Evolutionary conservation across 2,329 filamentous ascomycete species (phyloP).

Genomic region (Talaromyces sp.): DNA sequence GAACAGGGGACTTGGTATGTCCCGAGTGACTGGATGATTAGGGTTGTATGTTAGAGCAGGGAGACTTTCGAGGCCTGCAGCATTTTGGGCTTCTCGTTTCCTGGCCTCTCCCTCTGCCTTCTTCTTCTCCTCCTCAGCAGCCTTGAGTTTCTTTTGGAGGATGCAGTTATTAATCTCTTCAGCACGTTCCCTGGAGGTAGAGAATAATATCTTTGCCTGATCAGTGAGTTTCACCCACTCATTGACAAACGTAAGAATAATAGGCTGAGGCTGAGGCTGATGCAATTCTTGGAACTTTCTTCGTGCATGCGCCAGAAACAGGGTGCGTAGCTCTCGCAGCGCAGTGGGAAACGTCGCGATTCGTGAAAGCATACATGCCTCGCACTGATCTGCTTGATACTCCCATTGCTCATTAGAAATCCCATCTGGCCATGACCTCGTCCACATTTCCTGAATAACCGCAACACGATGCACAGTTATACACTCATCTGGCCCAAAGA

Average conservation of each 20-base stretch:
- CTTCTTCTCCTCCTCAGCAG: background rate
- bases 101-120: background rate
- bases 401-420: slow-evolving; percentile 19
- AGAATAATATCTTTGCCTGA: background rate
- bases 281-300: background rate
- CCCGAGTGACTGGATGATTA: background rate
- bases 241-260: slow-evolving; percentile 33
- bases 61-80: background rate
- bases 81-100: background rate
- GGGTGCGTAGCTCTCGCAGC: slow-evolving; percentile 31
- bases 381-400: slow-evolving; percentile 36
- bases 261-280: slow-evolving; percentile 25
- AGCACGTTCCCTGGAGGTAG: background rate
- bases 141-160: background rate
- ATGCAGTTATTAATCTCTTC: background rate
- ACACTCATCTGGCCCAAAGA: slow-evolving; percentile 16
- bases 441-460: slow-evolving; percentile 16
- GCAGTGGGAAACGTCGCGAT: slow-evolving; percentile 29
- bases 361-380: slow-evolving; percentile 40
- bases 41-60: background rate
- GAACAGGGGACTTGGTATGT: background rate
- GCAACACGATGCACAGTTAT: background rate
- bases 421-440: background rate
- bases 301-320: background rate
- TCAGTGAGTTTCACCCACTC: slow-evolving; percentile 27